A percentile compares a stretch with the other conserved stretches of the same genome.
Conservation (phyloP, 2,329 filamentous ascomycete species). For the Drechmeria coniospora region DNA sequence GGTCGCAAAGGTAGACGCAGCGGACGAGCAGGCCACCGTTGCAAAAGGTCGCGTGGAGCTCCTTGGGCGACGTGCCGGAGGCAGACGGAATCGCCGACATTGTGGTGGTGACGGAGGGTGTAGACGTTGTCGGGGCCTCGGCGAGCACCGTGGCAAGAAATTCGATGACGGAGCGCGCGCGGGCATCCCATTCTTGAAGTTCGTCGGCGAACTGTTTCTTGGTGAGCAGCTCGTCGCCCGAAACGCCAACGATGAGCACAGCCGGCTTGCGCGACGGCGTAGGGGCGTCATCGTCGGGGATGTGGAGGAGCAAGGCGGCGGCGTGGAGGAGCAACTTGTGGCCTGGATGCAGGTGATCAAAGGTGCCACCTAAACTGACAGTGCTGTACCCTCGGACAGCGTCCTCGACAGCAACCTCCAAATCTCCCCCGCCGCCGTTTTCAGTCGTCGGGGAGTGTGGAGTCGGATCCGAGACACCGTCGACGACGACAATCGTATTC, state of each 20-base stretch:
- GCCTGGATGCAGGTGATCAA: conserved; percentile 88
- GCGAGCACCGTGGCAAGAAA: conserved; percentile 54
- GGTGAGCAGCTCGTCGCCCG: conserved; percentile 68
- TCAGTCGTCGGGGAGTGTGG: not conserved
- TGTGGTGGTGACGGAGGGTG: conserved; percentile 4
- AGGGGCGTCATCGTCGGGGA: conserved; percentile 21
- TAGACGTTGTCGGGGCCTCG: conserved; percentile 20
- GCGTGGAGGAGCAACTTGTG: conserved; percentile 96
- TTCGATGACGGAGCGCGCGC: conserved; percentile 51
- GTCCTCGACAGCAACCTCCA: not conserved
- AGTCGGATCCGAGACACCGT: conserved; percentile 33
- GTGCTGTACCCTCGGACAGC: conserved; percentile 10
- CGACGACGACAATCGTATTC: conserved; percentile 34
- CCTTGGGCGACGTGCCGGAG: conserved; percentile 8
- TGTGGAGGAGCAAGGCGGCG: conserved; percentile 54
- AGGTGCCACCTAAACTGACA: conserved; percentile 81
- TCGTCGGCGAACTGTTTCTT: conserved; percentile 80
- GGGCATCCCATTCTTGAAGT: conserved; percentile 64
- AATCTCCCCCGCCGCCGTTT: not conserved
- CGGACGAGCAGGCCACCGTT: conserved; percentile 49
- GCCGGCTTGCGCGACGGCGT: conserved; percentile 27
- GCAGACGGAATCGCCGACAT: too few relatives aligned
- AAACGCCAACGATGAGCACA: conserved; percentile 73
- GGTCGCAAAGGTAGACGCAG: conserved; percentile 74
- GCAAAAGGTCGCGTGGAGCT: conserved; percentile 36